Evolutionary conservation across 2,329 filamentous ascomycete species (phyloP).

Genomic region (Simplicillium aogashimaense): DNA sequence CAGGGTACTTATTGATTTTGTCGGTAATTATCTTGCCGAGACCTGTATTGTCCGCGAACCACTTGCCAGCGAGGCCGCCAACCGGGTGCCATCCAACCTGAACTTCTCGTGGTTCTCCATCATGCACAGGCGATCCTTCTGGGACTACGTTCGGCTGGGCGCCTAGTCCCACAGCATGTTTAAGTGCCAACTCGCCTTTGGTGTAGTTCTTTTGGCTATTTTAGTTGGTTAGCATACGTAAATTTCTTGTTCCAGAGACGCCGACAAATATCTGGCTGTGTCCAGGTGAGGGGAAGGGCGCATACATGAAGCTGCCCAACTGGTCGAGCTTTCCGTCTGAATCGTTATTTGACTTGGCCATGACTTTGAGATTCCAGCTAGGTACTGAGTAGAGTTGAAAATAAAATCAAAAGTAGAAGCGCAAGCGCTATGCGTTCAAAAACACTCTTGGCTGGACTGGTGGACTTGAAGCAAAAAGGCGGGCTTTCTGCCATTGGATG

Average conservation of each 20-base stretch:
- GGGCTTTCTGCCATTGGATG: too few species aligned
- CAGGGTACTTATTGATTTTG: slow-evolving; percentile 42
- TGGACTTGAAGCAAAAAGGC: too few species aligned
- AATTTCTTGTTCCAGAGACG: too few species aligned
- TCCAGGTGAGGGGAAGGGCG: not conserved
- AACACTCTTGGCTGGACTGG: too few species aligned
- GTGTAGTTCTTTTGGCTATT: slow-evolving; percentile 18
- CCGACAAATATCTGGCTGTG: not conserved
- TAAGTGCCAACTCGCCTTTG: slow-evolving; percentile 24
- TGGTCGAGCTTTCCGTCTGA: too few species aligned
- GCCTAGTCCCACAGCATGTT: slow-evolving; percentile 23
- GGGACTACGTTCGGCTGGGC: slow-evolving; percentile 21
- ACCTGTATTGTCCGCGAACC: slow-evolving; percentile 46
- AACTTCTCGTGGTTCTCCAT: slow-evolving; percentile 26
- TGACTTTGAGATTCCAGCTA: too few species aligned
- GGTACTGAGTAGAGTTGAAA: too few species aligned
- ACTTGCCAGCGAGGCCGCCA: slow-evolving; percentile 43
- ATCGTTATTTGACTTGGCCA: too few species aligned
- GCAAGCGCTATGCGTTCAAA: too few species aligned
- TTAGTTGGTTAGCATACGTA: too few species aligned
- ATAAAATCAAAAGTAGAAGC: too few species aligned
- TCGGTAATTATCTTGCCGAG: slow-evolving; percentile 46
- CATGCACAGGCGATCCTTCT: slow-evolving; percentile 14
- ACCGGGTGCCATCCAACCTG: slow-evolving; percentile 51
- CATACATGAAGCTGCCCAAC: too few species aligned